phyloP scores from a whole-genome alignment of 805 yeast genomes.

The Schizosaccharomyces japonicus region DNA sequence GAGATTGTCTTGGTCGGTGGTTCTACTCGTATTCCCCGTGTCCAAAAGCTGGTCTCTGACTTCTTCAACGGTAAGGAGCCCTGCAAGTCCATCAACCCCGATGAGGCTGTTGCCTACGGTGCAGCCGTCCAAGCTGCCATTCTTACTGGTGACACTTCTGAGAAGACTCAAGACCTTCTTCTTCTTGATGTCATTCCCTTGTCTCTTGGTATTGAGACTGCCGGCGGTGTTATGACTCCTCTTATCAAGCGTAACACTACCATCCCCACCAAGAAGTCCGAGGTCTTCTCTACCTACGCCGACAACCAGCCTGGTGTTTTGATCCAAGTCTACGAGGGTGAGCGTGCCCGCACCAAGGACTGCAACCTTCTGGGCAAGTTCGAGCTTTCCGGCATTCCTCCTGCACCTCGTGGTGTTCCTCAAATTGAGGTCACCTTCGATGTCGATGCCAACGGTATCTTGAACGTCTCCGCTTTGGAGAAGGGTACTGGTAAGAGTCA shows the following conservation, averaged over 20 bases:
- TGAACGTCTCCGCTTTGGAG: constrained; percentile 87
- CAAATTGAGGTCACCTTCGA: constrained; percentile 95
- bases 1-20: constrained; percentile 94
- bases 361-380: constrained; percentile 92
- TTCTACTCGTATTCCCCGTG: constrained; percentile 93
- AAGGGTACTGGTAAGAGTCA: constrained; percentile 96
- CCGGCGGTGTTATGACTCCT: constrained; percentile 98
- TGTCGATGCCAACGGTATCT: constrained; percentile 89
- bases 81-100: constrained; percentile 89
- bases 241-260: constrained; percentile 96
- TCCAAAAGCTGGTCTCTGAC: constrained; percentile 84
- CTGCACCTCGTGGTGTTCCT: constrained; percentile 97
- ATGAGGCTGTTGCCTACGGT: constrained; percentile 98
- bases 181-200: constrained; percentile 93
- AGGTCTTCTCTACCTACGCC: constrained; percentile 86
- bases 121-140: constrained; percentile 97
- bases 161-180: constrained; percentile 85
- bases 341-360: constrained; percentile 86
- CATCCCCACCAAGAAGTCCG: constrained; percentile 92
- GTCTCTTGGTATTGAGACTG: constrained; percentile 93
- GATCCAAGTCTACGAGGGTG: constrained; percentile 95
- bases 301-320: constrained; percentile 97
- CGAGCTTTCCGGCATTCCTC: constrained; percentile 89
- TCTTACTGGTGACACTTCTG: constrained; percentile 83
- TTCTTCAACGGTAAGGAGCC: constrained; percentile 95